Evolutionary conservation across 345 rosid genomes (phyloP).

Genomic region (Salix viminalis): DNA sequence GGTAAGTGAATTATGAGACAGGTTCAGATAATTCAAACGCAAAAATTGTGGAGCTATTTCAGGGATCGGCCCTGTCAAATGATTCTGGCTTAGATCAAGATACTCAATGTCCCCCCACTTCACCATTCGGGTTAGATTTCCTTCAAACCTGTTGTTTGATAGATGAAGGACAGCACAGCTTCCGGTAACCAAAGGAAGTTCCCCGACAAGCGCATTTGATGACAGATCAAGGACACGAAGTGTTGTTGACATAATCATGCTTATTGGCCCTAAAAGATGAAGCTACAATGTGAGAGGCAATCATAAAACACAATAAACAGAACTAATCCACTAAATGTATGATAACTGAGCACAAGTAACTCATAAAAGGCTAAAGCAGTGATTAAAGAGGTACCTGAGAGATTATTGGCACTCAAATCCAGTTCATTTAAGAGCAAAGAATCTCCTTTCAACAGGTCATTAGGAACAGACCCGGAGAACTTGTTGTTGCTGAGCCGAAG

Average conservation of each 20-base stretch:
- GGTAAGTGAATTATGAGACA: conserved; percentile 70
- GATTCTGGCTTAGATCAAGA: conserved; percentile 88
- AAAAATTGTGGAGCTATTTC: conserved; percentile 71
- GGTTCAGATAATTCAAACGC: conserved; percentile 83
- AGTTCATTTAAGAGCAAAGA: conserved; percentile 66
- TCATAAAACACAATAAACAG: not conserved
- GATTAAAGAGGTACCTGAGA: conserved; percentile 55
- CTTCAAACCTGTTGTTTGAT: conserved; percentile 76
- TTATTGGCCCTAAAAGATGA: conserved; percentile 64
- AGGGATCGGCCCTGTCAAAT: conserved; percentile 65
- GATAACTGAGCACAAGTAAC: not conserved
- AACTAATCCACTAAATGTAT: not conserved
- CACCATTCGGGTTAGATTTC: conserved; percentile 64
- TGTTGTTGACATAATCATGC: conserved; percentile 73
- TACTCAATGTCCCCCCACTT: conserved; percentile 82
- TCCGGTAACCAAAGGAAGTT: conserved; percentile 86
- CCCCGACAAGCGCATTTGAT: conserved; percentile 69
- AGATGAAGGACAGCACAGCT: conserved; percentile 74
- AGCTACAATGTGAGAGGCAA: conserved; percentile 17
- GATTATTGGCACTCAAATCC: conserved; percentile 91
- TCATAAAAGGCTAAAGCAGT: conserved; percentile 9
- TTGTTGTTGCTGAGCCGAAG: conserved; percentile 84
- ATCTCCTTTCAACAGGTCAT: conserved; percentile 83
- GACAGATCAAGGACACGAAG: conserved; percentile 70
- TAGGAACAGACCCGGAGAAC: conserved; percentile 83